Conservation (phyloP, 2,329 filamentous ascomycete species). For the Huntiella savannae region DNA sequence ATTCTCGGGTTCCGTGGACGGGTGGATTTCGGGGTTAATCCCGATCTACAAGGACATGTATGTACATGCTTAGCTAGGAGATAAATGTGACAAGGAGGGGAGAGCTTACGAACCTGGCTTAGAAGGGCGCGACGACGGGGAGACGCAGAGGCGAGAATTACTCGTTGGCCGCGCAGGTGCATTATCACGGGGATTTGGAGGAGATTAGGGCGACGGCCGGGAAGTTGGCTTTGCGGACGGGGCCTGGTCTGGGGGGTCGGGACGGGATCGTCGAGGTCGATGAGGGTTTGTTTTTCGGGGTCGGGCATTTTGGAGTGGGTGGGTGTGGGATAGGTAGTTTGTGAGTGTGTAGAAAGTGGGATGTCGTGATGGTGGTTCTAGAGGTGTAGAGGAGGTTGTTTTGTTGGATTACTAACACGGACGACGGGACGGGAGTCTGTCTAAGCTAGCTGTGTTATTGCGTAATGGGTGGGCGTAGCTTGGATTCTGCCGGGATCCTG, state of each 20-base stretch:
- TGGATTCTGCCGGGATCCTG: too few relatives aligned
- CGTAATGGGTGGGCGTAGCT: too few relatives aligned
- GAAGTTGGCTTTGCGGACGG: slow-evolving; percentile 9
- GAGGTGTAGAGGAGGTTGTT: too few relatives aligned
- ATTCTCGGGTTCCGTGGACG: slow-evolving; percentile 70
- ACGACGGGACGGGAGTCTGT: too few relatives aligned
- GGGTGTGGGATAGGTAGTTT: background rate
- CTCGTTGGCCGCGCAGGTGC: slow-evolving; percentile 55
- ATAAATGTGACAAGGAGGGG: background rate
- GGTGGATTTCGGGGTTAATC: slow-evolving; percentile 67
- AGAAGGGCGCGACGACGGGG: slow-evolving; percentile 71
- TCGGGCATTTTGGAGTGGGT: slow-evolving; percentile 2
- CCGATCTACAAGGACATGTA: slow-evolving; percentile 41
- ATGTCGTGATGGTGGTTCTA: background rate
- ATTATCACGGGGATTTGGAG: slow-evolving; percentile 65
- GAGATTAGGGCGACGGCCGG: slow-evolving; percentile 38
- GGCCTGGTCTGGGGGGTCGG: background rate
- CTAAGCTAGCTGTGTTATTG: too few relatives aligned
- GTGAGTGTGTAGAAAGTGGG: background rate
- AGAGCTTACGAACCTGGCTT: slow-evolving; percentile 35
- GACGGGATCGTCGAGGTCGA: slow-evolving; percentile 3
- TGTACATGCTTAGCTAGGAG: too few relatives aligned
- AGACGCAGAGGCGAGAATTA: slow-evolving; percentile 80
- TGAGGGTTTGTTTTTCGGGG: slow-evolving; percentile 10
- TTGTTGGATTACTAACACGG: too few relatives aligned